phyloP scores from a whole-genome alignment of 495 filamentous ascomycete genomes.

The Articulospora tetracladia region DNA sequence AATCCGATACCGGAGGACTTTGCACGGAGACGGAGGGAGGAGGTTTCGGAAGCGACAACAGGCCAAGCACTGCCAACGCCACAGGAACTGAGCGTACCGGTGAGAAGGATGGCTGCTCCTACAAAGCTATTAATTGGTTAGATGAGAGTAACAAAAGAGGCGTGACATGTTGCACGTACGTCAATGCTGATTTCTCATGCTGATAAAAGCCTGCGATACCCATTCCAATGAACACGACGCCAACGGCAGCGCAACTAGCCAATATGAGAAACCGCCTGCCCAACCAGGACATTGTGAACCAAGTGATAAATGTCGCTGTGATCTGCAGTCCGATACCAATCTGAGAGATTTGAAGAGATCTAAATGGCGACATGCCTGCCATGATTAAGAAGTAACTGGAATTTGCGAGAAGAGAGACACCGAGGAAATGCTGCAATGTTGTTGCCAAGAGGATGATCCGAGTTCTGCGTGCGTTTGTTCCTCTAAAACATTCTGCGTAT shows the following conservation, averaged over 20 bases:
- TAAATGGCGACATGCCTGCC: not conserved
- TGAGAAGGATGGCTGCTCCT: not conserved
- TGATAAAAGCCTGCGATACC: not conserved
- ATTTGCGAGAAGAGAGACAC: not conserved
- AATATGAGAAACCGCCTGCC: not conserved
- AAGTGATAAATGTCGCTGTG: not conserved
- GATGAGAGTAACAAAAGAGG: not conserved
- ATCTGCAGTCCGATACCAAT: not conserved
- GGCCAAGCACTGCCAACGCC: not conserved
- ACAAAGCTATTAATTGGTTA: not conserved
- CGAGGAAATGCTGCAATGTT: not conserved
- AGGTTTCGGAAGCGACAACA: conserved; percentile 6
- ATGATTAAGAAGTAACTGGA: not conserved
- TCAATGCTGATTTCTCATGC: not conserved
- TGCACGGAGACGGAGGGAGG: conserved; percentile 7
- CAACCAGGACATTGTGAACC: not conserved
- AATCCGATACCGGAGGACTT: conserved; percentile 10
- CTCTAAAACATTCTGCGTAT: not conserved
- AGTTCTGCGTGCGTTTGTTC: not conserved
- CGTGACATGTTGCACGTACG: not conserved
- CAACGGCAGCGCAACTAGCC: not conserved
- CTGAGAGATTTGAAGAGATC: not conserved
- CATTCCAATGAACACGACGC: not conserved
- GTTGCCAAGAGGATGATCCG: not conserved
- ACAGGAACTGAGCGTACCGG: not conserved